Percentiles rank a stretch among this genome's conserved stretches.
Evolutionary conservation across 768 basidiomycete genomes (phyloP).

Genomic region (Leucocoprinus sp.): DNA sequence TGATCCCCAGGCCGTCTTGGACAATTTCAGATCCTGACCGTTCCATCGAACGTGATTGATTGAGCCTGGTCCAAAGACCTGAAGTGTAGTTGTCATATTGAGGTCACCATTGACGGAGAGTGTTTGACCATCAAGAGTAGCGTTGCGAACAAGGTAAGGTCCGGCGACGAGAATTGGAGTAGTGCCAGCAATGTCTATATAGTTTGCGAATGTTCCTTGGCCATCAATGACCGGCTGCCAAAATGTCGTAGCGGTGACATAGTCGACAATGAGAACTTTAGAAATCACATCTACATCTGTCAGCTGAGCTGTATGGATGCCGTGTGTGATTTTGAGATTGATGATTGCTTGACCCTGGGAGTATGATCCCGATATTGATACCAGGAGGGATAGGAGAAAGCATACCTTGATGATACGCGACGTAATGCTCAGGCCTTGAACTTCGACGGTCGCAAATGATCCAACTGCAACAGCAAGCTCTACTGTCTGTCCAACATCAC

Average conservation of each 20-base stretch:
- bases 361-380: neutral
- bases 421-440: neutral
- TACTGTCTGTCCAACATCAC: constrained; percentile 1
- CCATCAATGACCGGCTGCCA: neutral
- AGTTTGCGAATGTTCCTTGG: constrained; percentile 1
- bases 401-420: neutral
- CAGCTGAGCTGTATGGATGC: neutral
- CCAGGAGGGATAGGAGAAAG: neutral
- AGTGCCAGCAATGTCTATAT: neutral
- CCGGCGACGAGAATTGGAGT: neutral
- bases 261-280: constrained; percentile 1
- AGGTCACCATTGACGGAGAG: constrained; percentile 2
- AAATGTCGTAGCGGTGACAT: constrained; percentile 1
- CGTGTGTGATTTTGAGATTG: neutral
- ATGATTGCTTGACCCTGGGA: neutral
- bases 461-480: neutral
- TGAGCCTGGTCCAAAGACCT: constrained; percentile 1
- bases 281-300: neutral
- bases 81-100: neutral
- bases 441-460: neutral
- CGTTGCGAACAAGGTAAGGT: constrained; percentile 4
- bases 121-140: neutral
- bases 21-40: neutral
- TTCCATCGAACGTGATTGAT: constrained; percentile 1
- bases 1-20: neutral